phyloP scores from a whole-genome alignment of 2,329 filamentous ascomycete species.

The Clarireedia paspali region DNA sequence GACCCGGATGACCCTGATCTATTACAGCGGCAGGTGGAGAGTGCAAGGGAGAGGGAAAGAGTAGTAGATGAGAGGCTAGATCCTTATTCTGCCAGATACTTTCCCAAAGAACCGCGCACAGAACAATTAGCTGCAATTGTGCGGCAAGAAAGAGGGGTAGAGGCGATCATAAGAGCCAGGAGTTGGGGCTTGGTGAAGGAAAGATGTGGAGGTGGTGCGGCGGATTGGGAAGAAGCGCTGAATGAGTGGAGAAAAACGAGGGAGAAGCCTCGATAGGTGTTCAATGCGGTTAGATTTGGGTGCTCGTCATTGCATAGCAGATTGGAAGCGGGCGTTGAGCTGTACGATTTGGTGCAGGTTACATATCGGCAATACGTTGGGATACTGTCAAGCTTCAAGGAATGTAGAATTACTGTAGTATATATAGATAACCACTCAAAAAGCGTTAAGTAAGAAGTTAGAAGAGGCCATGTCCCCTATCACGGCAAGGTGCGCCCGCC shows the following conservation, averaged over 20 bases:
- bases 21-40: conserved; percentile 61
- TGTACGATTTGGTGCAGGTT: not conserved
- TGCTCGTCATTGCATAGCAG: not conserved
- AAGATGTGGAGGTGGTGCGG: conserved; percentile 56
- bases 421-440: not conserved
- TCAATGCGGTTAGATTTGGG: not conserved
- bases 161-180: conserved; percentile 69
- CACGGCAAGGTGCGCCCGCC: too few relatives aligned
- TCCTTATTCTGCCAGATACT: conserved; percentile 82
- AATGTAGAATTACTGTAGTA: not conserved
- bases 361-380: too few relatives aligned
- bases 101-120: conserved; percentile 70
- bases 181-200: conserved; percentile 76
- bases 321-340: conserved; percentile 3
- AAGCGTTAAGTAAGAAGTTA: not conserved
- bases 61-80: conserved; percentile 84
- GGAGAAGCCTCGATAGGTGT: conserved; percentile 7
- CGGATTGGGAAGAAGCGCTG: conserved; percentile 58
- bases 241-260: conserved; percentile 47
- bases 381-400: not conserved
- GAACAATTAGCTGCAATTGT: conserved; percentile 68
- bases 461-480: not conserved
- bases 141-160: conserved; percentile 67
- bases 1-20: conserved; percentile 82
- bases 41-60: conserved; percentile 59